These are phyloP conservation scores for Lactifluus piperatus DNA, from an alignment of 768 basidiomycete genomes.

Conservation along the genomic window DNA sequence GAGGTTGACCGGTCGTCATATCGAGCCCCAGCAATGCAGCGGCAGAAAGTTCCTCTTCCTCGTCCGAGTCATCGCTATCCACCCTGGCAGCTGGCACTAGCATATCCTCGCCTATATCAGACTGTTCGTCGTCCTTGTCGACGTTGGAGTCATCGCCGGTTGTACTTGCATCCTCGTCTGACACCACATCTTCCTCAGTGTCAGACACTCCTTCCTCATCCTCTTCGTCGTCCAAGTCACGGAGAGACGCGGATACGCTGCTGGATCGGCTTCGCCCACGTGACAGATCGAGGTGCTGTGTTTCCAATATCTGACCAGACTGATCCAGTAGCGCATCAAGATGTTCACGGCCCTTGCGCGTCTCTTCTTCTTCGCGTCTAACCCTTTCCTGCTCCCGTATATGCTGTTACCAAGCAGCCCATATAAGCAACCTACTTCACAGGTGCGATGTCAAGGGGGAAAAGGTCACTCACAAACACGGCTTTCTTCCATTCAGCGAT, in stretches of 20 bases:
- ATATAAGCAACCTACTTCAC: background rate
- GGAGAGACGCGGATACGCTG: conserved; percentile 26
- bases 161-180: conserved; percentile 26
- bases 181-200: conserved; percentile 21
- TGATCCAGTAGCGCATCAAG: conserved; percentile 86
- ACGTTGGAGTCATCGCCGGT: conserved; percentile 1
- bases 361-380: conserved; percentile 65
- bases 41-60: conserved; percentile 24
- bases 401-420: conserved; percentile 36
- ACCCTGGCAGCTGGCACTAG: conserved; percentile 19
- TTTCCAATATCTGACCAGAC: conserved; percentile 77
- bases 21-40: conserved; percentile 3
- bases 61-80: conserved; percentile 32
- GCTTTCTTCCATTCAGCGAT: conserved; percentile 83
- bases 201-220: conserved; percentile 14
- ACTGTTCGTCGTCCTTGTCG: conserved; percentile 21
- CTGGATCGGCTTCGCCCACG: conserved; percentile 52
- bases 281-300: conserved; percentile 66
- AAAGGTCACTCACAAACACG: conserved; percentile 51
- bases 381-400: conserved; percentile 62
- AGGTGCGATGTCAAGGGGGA: background rate
- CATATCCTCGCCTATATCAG: conserved; percentile 22
- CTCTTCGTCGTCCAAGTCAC: conserved; percentile 16
- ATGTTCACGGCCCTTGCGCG: conserved; percentile 72
- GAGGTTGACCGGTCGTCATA: background rate